Percentiles rank a stretch among this genome's conserved stretches.
Conservation (phyloP, 2,329 filamentous ascomycete genomes). For the Pyricularia grisea region DNA sequence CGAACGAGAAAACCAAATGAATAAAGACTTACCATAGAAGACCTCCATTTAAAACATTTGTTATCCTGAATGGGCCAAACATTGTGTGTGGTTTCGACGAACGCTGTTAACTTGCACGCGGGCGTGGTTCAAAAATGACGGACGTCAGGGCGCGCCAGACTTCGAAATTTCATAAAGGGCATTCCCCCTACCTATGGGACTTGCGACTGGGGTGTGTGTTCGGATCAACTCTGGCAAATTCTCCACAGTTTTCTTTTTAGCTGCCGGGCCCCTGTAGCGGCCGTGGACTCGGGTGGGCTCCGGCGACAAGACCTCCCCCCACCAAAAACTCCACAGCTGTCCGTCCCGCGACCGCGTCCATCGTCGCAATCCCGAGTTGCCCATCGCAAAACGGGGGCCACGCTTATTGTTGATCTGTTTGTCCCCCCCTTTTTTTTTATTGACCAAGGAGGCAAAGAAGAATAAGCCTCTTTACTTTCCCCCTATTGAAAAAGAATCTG, state of each 20-base stretch:
- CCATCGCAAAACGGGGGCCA: not conserved
- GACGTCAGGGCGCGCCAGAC: not conserved
- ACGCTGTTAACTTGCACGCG: not conserved
- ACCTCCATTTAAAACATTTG: conserved; percentile 66
- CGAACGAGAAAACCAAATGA: not conserved
- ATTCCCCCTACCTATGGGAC: not conserved
- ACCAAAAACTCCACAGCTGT: not conserved
- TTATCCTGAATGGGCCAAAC: conserved; percentile 78
- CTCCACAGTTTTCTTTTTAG: not conserved
- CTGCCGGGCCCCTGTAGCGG: not conserved
- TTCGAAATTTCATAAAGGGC: not conserved
- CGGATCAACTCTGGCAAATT: not conserved
- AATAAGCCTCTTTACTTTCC: not conserved
- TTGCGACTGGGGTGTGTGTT: not conserved
- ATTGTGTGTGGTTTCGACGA: conserved; percentile 36
- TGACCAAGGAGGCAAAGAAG: not conserved
- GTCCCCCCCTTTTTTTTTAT: no score
- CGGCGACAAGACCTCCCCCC: not conserved
- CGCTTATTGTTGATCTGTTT: not conserved
- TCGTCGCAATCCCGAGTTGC: not conserved
- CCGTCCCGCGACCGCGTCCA: not conserved
- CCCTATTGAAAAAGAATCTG: not conserved
- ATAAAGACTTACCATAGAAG: conserved; percentile 63
- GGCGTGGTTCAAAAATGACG: not conserved
- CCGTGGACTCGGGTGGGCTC: not conserved